Evolutionary conservation across 306 rosid genomes (phyloP).

Genomic region (Lathyrus sativus): DNA sequence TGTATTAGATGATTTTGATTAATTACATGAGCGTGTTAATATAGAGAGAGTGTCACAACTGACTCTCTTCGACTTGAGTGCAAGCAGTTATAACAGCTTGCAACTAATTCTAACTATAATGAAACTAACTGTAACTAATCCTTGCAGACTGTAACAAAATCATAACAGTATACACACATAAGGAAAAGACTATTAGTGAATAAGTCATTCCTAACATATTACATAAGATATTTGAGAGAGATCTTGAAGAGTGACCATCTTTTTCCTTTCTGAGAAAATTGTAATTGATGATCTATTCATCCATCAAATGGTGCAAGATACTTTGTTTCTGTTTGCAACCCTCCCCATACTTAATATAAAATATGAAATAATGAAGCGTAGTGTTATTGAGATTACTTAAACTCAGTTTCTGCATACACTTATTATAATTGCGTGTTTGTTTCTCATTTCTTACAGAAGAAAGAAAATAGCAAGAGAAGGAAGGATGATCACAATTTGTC

Average conservation of each 20-base stretch:
- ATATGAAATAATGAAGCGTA: neutral
- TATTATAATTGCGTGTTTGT: slow-evolving; percentile 15
- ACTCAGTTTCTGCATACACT: slow-evolving; percentile 14
- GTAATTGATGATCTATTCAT: slow-evolving; percentile 17
- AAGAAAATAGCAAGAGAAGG: slow-evolving; percentile 95
- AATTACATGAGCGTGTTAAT: too few species aligned
- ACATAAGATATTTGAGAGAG: slow-evolving; percentile 2
- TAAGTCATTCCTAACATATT: neutral
- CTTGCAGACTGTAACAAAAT: too few species aligned
- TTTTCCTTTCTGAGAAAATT: slow-evolving; percentile 24
- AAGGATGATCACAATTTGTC: slow-evolving; percentile 82
- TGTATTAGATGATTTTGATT: too few species aligned
- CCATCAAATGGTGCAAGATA: slow-evolving; percentile 28
- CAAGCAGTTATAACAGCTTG: too few species aligned
- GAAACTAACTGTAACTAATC: too few species aligned
- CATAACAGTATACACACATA: too few species aligned
- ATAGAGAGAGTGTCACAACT: too few species aligned
- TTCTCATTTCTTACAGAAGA: slow-evolving; percentile 63
- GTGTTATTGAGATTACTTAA: slow-evolving; percentile 28
- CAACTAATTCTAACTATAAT: too few species aligned
- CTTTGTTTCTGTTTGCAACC: slow-evolving; percentile 16
- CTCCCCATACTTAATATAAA: neutral
- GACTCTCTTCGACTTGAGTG: too few species aligned
- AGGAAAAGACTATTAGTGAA: too few species aligned
- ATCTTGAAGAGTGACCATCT: slow-evolving; percentile 5